phyloP scores from a whole-genome alignment of 1,284 basidiomycete genomes.

The Serendipita sp. region DNA sequence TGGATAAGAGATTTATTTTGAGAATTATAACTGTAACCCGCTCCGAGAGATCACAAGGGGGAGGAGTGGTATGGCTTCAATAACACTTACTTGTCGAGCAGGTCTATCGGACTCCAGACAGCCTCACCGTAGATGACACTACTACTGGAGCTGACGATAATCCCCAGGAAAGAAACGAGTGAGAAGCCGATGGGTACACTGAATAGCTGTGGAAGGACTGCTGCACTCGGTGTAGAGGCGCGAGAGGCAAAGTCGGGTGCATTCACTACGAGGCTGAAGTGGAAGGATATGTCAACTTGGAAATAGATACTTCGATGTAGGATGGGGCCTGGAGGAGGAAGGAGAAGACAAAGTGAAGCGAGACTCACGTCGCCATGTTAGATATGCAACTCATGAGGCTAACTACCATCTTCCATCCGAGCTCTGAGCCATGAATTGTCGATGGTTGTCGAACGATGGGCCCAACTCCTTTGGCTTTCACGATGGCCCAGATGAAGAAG shows the following conservation, averaged over 20 bases:
- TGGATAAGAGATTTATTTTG: not conserved
- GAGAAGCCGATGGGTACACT: constrained; percentile 64
- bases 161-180: constrained; percentile 69
- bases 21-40: no score
- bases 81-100: constrained; percentile 52
- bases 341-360: constrained; percentile 28
- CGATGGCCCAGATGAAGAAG: constrained; percentile 69
- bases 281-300: not conserved
- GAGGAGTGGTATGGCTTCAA: not conserved
- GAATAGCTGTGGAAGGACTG: constrained; percentile 56
- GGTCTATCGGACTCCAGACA: constrained; percentile 69
- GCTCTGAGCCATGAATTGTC: constrained; percentile 49
- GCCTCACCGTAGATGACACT: constrained; percentile 61
- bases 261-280: constrained; percentile 31
- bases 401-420: constrained; percentile 69
- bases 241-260: constrained; percentile 70
- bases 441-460: constrained; percentile 62
- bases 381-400: constrained; percentile 67
- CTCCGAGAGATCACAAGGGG: no score
- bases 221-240: constrained; percentile 49
- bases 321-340: constrained; percentile 7
- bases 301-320: constrained; percentile 13
- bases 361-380: constrained; percentile 55
- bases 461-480: constrained; percentile 65
- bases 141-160: constrained; percentile 72